A percentile compares a stretch with the other conserved stretches of the same genome.
Conservation (phyloP, 2,329 filamentous ascomycete species). For the Coniochaeta ligniaria region DNA sequence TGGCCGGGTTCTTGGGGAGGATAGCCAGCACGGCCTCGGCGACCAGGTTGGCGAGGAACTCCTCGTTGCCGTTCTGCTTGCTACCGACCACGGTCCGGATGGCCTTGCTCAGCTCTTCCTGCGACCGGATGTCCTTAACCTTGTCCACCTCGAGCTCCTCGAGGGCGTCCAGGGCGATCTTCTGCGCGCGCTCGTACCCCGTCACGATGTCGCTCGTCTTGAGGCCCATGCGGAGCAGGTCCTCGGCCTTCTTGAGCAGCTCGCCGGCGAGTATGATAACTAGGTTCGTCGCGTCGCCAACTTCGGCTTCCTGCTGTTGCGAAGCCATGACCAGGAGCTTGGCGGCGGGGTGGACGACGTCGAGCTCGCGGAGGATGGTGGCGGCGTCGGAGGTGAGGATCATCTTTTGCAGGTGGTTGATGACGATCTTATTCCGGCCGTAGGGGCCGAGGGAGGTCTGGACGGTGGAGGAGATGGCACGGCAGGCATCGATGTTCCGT, state of each 20-base stretch:
- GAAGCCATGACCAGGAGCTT: slow-evolving; percentile 98
- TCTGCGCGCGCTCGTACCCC: slow-evolving; percentile 92
- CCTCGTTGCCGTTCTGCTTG: slow-evolving; percentile 93
- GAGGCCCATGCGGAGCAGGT: slow-evolving; percentile 89
- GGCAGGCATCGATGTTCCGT: slow-evolving; percentile 97
- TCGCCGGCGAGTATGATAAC: slow-evolving; percentile 95
- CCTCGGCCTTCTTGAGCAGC: slow-evolving; percentile 93
- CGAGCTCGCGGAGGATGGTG: slow-evolving; percentile 93
- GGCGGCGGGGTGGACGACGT: slow-evolving; percentile 95
- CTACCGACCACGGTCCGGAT: slow-evolving; percentile 91
- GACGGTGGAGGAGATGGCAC: slow-evolving; percentile 90
- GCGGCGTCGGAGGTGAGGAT: slow-evolving; percentile 96
- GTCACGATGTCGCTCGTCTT: slow-evolving; percentile 97
- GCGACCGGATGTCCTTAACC: slow-evolving; percentile 74
- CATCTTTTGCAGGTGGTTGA: slow-evolving; percentile 99
- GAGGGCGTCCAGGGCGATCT: slow-evolving; percentile 75
- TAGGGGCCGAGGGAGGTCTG: slow-evolving; percentile 96
- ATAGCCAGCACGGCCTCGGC: slow-evolving; percentile 81
- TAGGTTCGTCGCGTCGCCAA: slow-evolving; percentile 97
- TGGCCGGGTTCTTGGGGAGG: slow-evolving; percentile 86
- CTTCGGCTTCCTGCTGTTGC: slow-evolving; percentile 98
- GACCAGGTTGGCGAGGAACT: slow-evolving; percentile 78
- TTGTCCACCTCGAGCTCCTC: slow-evolving; percentile 89
- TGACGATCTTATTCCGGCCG: slow-evolving; percentile 98
- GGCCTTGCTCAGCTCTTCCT: slow-evolving; percentile 85